Conservation (phyloP, 148 eudicot species). For the Rhododendron ovatum region DNA sequence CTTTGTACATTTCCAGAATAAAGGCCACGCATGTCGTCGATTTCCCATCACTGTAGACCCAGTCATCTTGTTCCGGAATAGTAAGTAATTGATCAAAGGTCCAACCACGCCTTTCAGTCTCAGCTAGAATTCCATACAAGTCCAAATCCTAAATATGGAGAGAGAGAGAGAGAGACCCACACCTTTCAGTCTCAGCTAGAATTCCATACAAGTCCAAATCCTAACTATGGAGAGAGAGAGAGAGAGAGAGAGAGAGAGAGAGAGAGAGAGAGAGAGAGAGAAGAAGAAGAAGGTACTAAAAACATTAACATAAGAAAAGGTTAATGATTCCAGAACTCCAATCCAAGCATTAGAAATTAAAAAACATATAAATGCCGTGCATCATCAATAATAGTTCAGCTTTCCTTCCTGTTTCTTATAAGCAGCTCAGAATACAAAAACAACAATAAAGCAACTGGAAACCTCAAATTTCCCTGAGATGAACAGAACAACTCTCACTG, state of each 20-base stretch:
- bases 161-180: slow-evolving; percentile 24
- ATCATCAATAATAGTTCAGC: neutral
- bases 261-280: neutral
- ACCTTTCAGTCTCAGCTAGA: slow-evolving; percentile 71
- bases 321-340: neutral
- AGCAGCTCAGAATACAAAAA: neutral
- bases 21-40: slow-evolving; percentile 98
- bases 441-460: neutral
- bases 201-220: slow-evolving; percentile 77
- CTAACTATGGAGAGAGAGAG: slow-evolving; percentile 18
- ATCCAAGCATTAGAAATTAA: neutral
- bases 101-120: slow-evolving; percentile 73
- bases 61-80: slow-evolving; percentile 93
- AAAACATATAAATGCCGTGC: neutral
- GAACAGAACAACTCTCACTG: neutral
- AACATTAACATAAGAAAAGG: neutral
- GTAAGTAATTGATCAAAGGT: slow-evolving; percentile 84
- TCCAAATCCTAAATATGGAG: slow-evolving; percentile 55
- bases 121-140: slow-evolving; percentile 67
- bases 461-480: neutral
- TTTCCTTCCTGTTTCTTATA: neutral
- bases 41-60: slow-evolving; percentile 96
- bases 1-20: slow-evolving; percentile 91
- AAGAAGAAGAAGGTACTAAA: neutral
- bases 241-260: neutral